phyloP scores from a whole-genome alignment of 345 rosid genomes.

The Lumnitzera racemosa region DNA sequence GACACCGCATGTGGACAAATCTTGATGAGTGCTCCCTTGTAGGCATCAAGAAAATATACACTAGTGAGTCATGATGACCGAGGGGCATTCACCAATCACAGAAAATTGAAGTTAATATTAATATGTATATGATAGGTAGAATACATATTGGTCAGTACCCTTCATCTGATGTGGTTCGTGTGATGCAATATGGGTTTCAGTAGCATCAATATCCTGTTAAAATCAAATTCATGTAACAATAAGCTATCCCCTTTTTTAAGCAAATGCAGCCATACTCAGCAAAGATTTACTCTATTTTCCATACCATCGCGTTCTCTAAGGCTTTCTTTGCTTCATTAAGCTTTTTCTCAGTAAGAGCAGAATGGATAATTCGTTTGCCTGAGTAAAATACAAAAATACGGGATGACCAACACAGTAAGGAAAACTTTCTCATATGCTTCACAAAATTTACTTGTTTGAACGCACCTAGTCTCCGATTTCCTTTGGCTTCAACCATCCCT shows the following conservation, averaged over 20 bases:
- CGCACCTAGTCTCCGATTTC: constrained; percentile 74
- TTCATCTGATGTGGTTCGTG: constrained; percentile 12
- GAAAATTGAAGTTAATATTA: not conserved
- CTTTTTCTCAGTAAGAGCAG: constrained; percentile 54
- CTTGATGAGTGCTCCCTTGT: constrained; percentile 32
- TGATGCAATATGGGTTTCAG: constrained; percentile 23
- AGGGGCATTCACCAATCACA: no score
- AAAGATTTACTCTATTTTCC: constrained; percentile 1
- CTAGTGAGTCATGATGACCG: no score
- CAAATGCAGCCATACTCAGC: not conserved
- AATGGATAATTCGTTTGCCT: constrained; percentile 89
- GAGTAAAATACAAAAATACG: not conserved
- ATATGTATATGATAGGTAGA: not conserved
- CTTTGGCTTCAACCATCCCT: constrained; percentile 71
- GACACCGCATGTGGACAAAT: constrained; percentile 75
- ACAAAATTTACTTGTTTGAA: not conserved
- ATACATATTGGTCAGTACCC: not conserved
- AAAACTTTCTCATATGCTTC: not conserved
- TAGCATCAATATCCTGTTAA: constrained; percentile 48
- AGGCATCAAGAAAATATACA: constrained; percentile 1
- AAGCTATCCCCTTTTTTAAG: not conserved
- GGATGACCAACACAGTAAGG: not conserved
- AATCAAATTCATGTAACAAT: not conserved
- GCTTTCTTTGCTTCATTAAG: constrained; percentile 69
- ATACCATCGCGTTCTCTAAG: constrained; percentile 54